Percentiles rank a stretch among this genome's conserved stretches.
Conservation (phyloP, 495 filamentous ascomycete genomes). For the Aeminium ludgeri region DNA sequence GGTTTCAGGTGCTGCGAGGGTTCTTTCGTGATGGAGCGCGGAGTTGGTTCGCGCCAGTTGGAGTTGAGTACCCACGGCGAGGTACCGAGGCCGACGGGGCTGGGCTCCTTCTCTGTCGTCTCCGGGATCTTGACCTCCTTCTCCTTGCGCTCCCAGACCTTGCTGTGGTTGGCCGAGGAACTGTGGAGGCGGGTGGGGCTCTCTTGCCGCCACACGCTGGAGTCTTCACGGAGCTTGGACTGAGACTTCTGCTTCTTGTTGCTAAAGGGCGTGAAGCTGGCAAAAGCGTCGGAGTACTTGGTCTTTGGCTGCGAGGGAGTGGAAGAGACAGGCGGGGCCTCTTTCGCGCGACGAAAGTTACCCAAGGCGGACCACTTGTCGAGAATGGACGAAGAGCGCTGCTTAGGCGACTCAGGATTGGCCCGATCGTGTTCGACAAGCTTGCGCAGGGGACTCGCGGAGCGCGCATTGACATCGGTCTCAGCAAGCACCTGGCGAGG, state of each 20-base stretch:
- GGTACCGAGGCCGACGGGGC: background rate
- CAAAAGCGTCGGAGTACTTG: slow-evolving; percentile 18
- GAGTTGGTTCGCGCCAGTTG: slow-evolving; percentile 13
- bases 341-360: slow-evolving; percentile 39
- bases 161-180: slow-evolving; percentile 9
- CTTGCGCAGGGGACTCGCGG: slow-evolving; percentile 3
- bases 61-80: slow-evolving; percentile 3
- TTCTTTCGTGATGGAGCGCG: background rate
- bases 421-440: slow-evolving; percentile 48
- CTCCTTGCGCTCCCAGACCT: slow-evolving; percentile 13
- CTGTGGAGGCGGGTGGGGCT: slow-evolving; percentile 9
- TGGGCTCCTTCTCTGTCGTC: too few relatives aligned
- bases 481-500: slow-evolving; percentile 23
- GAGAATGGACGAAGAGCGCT: slow-evolving; percentile 31
- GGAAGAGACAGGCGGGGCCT: slow-evolving; percentile 26
- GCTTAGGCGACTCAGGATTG: slow-evolving; percentile 32
- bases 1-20: slow-evolving; percentile 2
- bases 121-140: too few relatives aligned
- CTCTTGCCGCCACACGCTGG: slow-evolving; percentile 11
- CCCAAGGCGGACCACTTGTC: slow-evolving; percentile 85
- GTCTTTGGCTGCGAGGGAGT: slow-evolving; percentile 15
- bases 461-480: slow-evolving; percentile 23
- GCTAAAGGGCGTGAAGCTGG: slow-evolving; percentile 15
- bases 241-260: slow-evolving; percentile 12
- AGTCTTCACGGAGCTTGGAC: slow-evolving; percentile 2